Evolutionary conservation across 129 eudicot genomes (phyloP).

Genomic region (Tagetes patula): DNA sequence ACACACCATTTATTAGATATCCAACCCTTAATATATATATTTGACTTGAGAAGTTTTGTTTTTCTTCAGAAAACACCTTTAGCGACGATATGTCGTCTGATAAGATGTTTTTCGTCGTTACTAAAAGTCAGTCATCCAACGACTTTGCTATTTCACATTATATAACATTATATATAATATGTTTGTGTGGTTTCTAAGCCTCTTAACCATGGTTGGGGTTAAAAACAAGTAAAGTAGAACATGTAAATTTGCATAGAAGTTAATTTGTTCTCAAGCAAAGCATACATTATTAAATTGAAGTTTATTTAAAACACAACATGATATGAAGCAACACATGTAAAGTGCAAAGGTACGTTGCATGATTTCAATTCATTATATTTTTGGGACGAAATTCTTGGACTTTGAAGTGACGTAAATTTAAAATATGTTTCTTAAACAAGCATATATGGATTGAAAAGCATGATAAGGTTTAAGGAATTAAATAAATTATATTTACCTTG

Average conservation of each 20-base stretch:
- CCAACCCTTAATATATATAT: too few species aligned
- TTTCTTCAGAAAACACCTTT: too few species aligned
- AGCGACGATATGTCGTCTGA: too few species aligned
- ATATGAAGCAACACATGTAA: conserved; percentile 13
- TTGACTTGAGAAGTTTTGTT: too few species aligned
- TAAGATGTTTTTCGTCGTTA: too few species aligned
- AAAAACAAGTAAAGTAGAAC: conserved; percentile 29
- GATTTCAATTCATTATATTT: not conserved
- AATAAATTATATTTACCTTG: not conserved
- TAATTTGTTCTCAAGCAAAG: conserved; percentile 26
- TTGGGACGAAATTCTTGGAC: not conserved
- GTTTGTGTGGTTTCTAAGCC: conserved; percentile 25
- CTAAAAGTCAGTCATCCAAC: too few species aligned
- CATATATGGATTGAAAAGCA: not conserved
- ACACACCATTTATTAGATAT: too few species aligned
- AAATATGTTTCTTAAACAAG: not conserved
- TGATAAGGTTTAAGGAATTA: not conserved
- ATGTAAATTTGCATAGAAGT: conserved; percentile 5
- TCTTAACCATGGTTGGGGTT: not conserved
- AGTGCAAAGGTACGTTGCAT: not conserved
- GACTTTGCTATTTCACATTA: too few species aligned
- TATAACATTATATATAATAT: too few species aligned
- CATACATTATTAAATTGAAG: conserved; percentile 3
- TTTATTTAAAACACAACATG: not conserved
- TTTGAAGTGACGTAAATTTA: not conserved